A percentile compares a stretch with the other conserved stretches of the same genome.
phyloP scores from a whole-genome alignment of 495 filamentous ascomycete species.

The Aspergillus steynii region DNA sequence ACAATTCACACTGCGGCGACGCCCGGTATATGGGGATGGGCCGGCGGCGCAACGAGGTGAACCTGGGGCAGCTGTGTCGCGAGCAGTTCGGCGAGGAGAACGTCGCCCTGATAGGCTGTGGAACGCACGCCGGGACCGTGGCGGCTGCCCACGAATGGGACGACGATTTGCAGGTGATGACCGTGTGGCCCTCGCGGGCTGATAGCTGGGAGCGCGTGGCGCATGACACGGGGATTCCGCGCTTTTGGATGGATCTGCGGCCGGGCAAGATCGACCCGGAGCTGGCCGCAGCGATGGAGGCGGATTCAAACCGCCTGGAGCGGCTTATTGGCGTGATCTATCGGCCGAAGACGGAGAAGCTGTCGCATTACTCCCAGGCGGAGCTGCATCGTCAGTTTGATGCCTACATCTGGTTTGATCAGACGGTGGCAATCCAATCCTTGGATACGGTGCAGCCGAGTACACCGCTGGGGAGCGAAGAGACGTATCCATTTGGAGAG shows the following conservation, averaged over 20 bases:
- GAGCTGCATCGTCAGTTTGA: constrained; percentile 58
- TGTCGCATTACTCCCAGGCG: constrained; percentile 57
- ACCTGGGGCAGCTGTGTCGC: constrained; percentile 57
- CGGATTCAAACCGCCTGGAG: constrained; percentile 43
- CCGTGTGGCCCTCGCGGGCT: constrained; percentile 38
- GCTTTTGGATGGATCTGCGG: constrained; percentile 53
- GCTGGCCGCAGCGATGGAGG: constrained; percentile 41
- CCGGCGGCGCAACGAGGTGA: constrained; percentile 48
- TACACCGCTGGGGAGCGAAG: constrained; percentile 44
- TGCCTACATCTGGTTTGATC: constrained; percentile 58
- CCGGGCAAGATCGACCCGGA: constrained; percentile 32
- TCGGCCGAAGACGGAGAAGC: constrained; percentile 52
- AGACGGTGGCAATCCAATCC: constrained; percentile 49
- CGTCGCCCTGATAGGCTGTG: constrained; percentile 54
- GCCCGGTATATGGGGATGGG: constrained; percentile 58
- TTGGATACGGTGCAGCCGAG: constrained; percentile 54
- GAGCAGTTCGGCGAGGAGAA: constrained; percentile 47
- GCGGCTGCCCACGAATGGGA: constrained; percentile 58
- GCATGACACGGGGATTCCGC: constrained; percentile 44
- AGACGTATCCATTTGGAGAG: constrained; percentile 61
- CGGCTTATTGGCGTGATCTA: constrained; percentile 65
- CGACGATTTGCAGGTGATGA: constrained; percentile 57
- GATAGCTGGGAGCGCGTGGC: constrained; percentile 50
- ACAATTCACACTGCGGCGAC: constrained; percentile 63
- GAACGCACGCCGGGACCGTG: constrained; percentile 56